Conservation (phyloP, 306 rosid species). For the Begonia loranthoides region DNA sequence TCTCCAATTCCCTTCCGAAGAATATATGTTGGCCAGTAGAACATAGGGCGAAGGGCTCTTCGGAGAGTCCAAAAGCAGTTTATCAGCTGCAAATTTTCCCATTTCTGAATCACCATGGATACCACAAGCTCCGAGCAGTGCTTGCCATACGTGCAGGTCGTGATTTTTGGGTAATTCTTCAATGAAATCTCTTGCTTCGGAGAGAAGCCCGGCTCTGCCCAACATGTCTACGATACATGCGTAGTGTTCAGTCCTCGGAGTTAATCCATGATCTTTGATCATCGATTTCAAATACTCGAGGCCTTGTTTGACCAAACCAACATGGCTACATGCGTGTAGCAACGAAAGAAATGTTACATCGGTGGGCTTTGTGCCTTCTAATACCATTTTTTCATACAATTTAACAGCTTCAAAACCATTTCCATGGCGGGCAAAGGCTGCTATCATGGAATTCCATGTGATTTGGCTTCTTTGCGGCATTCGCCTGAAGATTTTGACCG, state of each 20-base stretch:
- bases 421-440: slow-evolving; percentile 83
- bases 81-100: slow-evolving; percentile 62
- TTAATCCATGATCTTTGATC: slow-evolving; percentile 46
- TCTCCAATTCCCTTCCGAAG: slow-evolving; percentile 72
- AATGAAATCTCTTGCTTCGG: slow-evolving; percentile 52
- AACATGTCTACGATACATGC: slow-evolving; percentile 86
- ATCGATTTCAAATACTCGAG: slow-evolving; percentile 58
- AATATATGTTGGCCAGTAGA: slow-evolving; percentile 79
- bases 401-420: slow-evolving; percentile 50
- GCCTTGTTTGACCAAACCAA: slow-evolving; percentile 67
- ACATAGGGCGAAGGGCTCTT: slow-evolving; percentile 51
- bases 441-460: slow-evolving; percentile 85
- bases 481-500: slow-evolving; percentile 32
- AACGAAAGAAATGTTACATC: slow-evolving; percentile 75
- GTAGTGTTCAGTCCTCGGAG: slow-evolving; percentile 62
- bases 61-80: slow-evolving; percentile 43
- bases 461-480: slow-evolving; percentile 48
- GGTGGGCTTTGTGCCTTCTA: slow-evolving; percentile 37
- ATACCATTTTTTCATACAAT: slow-evolving; percentile 48
- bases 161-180: slow-evolving; percentile 38
- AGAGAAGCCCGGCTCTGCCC: slow-evolving; percentile 72
- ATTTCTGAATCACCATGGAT: slow-evolving; percentile 53
- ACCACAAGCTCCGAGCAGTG: slow-evolving; percentile 85
- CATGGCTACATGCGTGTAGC: slow-evolving; percentile 86
- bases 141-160: slow-evolving; percentile 69